Conservation (phyloP, 2,329 filamentous ascomycete species). For the Penicillium janthinellum region DNA sequence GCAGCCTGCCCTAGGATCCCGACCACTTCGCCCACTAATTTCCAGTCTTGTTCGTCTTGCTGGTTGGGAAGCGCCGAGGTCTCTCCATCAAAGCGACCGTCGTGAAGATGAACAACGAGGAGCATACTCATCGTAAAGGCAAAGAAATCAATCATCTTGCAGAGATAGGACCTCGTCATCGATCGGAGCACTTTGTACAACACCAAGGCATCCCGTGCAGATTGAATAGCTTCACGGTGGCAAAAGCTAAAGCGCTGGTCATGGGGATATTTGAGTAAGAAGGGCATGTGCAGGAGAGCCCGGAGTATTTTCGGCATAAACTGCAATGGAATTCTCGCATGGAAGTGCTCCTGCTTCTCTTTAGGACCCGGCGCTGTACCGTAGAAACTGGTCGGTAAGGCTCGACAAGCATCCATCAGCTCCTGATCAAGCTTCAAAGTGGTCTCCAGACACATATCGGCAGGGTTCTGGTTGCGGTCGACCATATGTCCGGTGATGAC, state of each 20-base stretch:
- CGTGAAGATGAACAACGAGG: slow-evolving; percentile 47
- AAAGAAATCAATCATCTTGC: slow-evolving; percentile 53
- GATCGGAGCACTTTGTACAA: slow-evolving; percentile 42
- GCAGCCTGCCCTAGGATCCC: slow-evolving; percentile 37
- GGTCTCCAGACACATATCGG: slow-evolving; percentile 38
- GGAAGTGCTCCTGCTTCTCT: slow-evolving; percentile 30
- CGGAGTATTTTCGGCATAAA: slow-evolving; percentile 45
- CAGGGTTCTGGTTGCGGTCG: slow-evolving; percentile 45
- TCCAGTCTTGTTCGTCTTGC: slow-evolving; percentile 42
- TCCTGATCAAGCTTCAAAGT: slow-evolving; percentile 48
- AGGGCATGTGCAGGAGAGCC: slow-evolving; percentile 50
- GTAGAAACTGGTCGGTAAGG: slow-evolving; percentile 37
- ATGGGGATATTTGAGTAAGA: slow-evolving; percentile 45
- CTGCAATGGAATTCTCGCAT: slow-evolving; percentile 39
- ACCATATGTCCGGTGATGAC: slow-evolving; percentile 43
- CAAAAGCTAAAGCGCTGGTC: slow-evolving; percentile 45
- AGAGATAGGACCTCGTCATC: slow-evolving; percentile 39
- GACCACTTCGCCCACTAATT: slow-evolving; percentile 36
- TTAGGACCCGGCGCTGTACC: slow-evolving; percentile 24
- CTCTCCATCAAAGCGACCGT: slow-evolving; percentile 37
- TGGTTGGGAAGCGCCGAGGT: slow-evolving; percentile 26
- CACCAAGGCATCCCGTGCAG: slow-evolving; percentile 45
- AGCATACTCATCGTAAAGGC: slow-evolving; percentile 51
- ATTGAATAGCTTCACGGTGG: slow-evolving; percentile 43
- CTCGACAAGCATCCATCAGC: slow-evolving; percentile 34